A percentile compares a stretch with the other conserved stretches of the same genome.
These are phyloP conservation scores for Pelargonium australe DNA, from an alignment of 441 rosid genomes.

Conservation along the genomic window DNA sequence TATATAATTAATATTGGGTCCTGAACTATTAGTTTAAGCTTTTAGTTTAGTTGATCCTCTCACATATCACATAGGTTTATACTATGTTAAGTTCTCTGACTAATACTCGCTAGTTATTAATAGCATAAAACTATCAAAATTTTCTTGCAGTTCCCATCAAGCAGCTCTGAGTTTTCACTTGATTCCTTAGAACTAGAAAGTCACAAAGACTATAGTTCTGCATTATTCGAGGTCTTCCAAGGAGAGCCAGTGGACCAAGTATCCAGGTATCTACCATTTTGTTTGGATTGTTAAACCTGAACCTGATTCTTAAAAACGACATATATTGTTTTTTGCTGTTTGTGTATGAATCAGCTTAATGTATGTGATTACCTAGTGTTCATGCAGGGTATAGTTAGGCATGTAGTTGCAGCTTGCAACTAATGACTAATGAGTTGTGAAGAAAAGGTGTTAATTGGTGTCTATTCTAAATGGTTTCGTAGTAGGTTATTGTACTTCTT, in stretches of 20 bases:
- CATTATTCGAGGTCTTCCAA: conserved; percentile 51
- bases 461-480: background rate
- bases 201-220: conserved; percentile 50
- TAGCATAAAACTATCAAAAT: conserved; percentile 1
- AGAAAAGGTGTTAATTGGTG: background rate
- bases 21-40: too few species aligned
- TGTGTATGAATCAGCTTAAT: background rate
- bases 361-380: background rate
- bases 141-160: conserved; percentile 82
- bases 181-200: conserved; percentile 57
- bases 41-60: too few species aligned
- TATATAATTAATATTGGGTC: too few species aligned
- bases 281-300: conserved; percentile 19
- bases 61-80: background rate
- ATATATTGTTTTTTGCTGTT: background rate
- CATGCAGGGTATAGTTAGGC: background rate
- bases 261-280: conserved; percentile 46
- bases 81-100: background rate
- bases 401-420: background rate
- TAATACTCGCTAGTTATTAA: conserved; percentile 6
- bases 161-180: conserved; percentile 46
- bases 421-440: background rate
- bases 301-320: background rate
- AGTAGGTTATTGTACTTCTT: background rate
- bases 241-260: conserved; percentile 52